These are phyloP conservation scores for Scheffersomyces cryptocercus DNA, from an alignment of 1,139 yeast genomes.

Conservation along the genomic window DNA sequence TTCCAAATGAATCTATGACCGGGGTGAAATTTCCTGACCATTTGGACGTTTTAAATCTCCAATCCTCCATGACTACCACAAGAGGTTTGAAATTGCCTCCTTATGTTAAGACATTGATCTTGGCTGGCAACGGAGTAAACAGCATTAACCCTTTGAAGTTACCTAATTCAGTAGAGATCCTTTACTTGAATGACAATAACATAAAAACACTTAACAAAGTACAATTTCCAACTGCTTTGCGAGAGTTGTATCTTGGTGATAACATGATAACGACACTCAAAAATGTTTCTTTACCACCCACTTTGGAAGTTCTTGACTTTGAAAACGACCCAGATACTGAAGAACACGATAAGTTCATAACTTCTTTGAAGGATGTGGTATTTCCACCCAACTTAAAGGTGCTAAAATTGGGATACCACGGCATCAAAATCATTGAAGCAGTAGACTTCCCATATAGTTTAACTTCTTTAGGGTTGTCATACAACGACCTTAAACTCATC, in stretches of 20 bases:
- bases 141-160: constrained; percentile 48
- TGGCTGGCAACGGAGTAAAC: constrained; percentile 47
- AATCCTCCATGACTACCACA: constrained; percentile 49
- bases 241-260: constrained; percentile 43
- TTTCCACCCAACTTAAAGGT: constrained; percentile 40
- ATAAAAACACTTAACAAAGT: constrained; percentile 50
- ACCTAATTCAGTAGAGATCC: constrained; percentile 40
- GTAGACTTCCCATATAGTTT: constrained; percentile 41
- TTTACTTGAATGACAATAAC: constrained; percentile 42
- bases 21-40: constrained; percentile 49
- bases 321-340: constrained; percentile 46
- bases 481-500: constrained; percentile 42
- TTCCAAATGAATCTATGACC: constrained; percentile 51
- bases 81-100: constrained; percentile 46
- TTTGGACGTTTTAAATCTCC: constrained; percentile 38
- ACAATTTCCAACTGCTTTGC: constrained; percentile 37
- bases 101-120: constrained; percentile 29
- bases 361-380: constrained; percentile 44
- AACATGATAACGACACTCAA: constrained; percentile 47
- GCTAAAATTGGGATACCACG: constrained; percentile 42
- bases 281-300: constrained; percentile 42
- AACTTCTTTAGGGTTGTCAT: constrained; percentile 35
- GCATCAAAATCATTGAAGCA: constrained; percentile 39
- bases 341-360: constrained; percentile 44
- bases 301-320: constrained; percentile 40